A percentile compares a stretch with the other conserved stretches of the same genome.
Evolutionary conservation across 2,329 filamentous ascomycete genomes (phyloP).

Genomic region (Sarocladium oryzae): DNA sequence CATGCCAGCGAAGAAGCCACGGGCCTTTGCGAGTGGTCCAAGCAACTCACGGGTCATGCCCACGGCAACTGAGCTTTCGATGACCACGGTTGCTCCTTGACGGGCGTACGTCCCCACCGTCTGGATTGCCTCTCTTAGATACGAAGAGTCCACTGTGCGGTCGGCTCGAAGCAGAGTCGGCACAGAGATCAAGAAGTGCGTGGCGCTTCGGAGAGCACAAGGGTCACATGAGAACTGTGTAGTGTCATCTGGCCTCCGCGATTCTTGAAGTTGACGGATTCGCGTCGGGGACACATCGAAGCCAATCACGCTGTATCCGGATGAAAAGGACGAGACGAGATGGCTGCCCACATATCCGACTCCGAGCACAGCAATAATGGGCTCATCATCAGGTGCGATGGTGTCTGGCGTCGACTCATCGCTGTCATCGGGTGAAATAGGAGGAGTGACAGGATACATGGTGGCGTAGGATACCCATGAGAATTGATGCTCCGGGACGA

Average conservation of each 20-base stretch:
- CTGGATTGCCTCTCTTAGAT: slow-evolving; percentile 35
- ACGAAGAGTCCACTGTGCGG: slow-evolving; percentile 41
- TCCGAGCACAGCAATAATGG: slow-evolving; percentile 41
- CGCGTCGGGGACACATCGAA: slow-evolving; percentile 40
- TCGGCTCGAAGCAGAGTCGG: slow-evolving; percentile 43
- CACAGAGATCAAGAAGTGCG: slow-evolving; percentile 47
- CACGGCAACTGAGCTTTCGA: slow-evolving; percentile 48
- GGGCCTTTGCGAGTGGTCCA: slow-evolving; percentile 34
- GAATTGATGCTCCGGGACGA: background rate
- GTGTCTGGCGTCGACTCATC: slow-evolving; percentile 4
- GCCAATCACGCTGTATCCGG: slow-evolving; percentile 35
- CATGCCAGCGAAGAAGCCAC: slow-evolving; percentile 41
- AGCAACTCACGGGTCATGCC: slow-evolving; percentile 47
- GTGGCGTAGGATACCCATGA: background rate
- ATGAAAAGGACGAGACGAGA: slow-evolving; percentile 37
- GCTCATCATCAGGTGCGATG: slow-evolving; percentile 18
- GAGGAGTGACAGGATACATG: slow-evolving; percentile 10
- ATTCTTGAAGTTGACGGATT: slow-evolving; percentile 24
- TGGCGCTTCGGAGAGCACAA: slow-evolving; percentile 32
- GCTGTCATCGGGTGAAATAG: slow-evolving; percentile 8
- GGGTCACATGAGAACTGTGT: slow-evolving; percentile 32
- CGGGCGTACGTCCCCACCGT: slow-evolving; percentile 34
- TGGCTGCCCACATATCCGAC: slow-evolving; percentile 48
- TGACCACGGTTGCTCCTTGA: slow-evolving; percentile 39
- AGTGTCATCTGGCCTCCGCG: slow-evolving; percentile 20